Percentiles rank a stretch among this genome's conserved stretches.
Evolutionary conservation across 1,284 basidiomycete species (phyloP).

Genomic region (Anthracocystis setariae): DNA sequence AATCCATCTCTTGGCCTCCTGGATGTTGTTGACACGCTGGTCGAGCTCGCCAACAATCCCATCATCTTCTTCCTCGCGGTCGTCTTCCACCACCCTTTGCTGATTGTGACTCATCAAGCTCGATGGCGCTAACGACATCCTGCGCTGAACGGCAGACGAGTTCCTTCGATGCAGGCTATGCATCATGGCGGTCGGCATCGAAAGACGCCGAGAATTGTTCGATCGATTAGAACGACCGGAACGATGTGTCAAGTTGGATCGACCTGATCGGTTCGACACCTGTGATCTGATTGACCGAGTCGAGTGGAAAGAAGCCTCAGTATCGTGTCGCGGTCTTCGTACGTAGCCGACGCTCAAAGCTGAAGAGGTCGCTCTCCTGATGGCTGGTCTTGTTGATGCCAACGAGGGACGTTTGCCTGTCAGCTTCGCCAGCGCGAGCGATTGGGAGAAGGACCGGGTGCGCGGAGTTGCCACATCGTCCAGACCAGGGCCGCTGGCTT

Average conservation of each 20-base stretch:
- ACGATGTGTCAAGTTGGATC: too few species aligned
- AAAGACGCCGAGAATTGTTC: slow-evolving; percentile 6
- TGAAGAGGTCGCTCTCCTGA: too few species aligned
- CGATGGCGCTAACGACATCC: slow-evolving; percentile 16
- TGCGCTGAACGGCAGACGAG: not conserved
- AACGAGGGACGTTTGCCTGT: slow-evolving; percentile 10
- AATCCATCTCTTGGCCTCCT: slow-evolving; percentile 29
- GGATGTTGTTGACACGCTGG: slow-evolving; percentile 18
- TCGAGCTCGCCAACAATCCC: slow-evolving; percentile 17
- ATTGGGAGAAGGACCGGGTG: slow-evolving; percentile 7
- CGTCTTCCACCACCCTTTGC: slow-evolving; percentile 14
- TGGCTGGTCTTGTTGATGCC: not conserved
- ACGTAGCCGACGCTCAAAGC: not conserved
- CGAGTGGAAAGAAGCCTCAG: slow-evolving; percentile 11
- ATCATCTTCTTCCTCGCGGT: slow-evolving; percentile 14
- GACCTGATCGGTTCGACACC: too few species aligned
- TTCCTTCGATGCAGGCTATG: not conserved
- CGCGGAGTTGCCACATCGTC: slow-evolving; percentile 14
- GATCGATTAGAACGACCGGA: slow-evolving; percentile 12
- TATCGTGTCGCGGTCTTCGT: slow-evolving; percentile 9
- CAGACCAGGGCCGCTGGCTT: not conserved
- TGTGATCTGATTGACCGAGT: too few species aligned
- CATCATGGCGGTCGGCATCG: slow-evolving; percentile 8
- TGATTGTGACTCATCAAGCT: slow-evolving; percentile 2
- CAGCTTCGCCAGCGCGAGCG: slow-evolving; percentile 10